phyloP scores from a whole-genome alignment of 352 stramenopile genomes.

The Globisporangium viniferum region DNA sequence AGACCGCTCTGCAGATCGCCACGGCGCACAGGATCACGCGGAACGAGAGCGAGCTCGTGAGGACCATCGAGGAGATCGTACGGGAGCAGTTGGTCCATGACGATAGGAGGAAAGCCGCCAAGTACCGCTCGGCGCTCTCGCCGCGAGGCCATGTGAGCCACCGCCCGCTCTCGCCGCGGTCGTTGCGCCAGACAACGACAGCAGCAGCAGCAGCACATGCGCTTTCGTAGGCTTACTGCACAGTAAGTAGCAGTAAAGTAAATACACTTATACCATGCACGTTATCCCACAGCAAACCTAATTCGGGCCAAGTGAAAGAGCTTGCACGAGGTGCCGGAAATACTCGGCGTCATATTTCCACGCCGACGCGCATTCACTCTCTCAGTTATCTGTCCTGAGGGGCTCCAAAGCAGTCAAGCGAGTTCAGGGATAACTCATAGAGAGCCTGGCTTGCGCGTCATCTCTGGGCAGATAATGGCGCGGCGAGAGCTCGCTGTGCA shows the following conservation, averaged over 20 bases:
- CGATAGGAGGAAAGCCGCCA: slow-evolving; percentile 10
- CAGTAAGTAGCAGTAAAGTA: too few species aligned
- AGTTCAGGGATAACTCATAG: background rate
- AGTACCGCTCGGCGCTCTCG: background rate
- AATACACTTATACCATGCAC: too few species aligned
- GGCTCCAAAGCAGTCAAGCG: background rate
- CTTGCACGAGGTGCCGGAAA: background rate
- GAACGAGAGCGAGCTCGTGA: slow-evolving; percentile 24
- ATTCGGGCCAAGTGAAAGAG: background rate
- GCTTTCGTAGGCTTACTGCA: background rate
- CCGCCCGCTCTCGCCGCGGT: background rate
- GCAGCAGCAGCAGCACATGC: too few species aligned
- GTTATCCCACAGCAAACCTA: background rate
- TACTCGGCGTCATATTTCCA: background rate
- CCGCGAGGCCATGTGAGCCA: background rate
- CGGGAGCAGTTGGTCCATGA: background rate
- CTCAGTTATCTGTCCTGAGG: background rate
- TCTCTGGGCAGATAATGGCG: background rate
- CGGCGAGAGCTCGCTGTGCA: slow-evolving; percentile 4
- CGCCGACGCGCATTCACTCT: too few species aligned
- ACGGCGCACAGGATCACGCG: slow-evolving; percentile 7
- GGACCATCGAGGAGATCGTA: slow-evolving; percentile 22
- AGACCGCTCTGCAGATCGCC: slow-evolving; percentile 25
- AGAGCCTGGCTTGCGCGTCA: background rate
- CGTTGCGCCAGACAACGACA: background rate